Evolutionary conservation across 352 stramenopile species (phyloP).

Genomic region (Pilasporangium apinafurcum): DNA sequence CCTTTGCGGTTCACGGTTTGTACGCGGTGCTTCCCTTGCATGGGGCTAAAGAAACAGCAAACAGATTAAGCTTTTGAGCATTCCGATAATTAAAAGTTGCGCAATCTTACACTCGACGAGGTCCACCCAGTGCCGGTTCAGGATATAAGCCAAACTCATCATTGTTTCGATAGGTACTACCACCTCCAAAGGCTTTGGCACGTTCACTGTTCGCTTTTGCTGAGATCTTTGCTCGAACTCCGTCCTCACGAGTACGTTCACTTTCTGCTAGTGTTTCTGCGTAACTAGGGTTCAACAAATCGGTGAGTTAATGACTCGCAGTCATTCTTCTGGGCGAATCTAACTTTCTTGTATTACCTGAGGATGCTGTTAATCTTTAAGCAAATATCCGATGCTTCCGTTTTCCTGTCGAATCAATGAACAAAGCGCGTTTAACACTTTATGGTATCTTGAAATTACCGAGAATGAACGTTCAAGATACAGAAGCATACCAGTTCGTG

Average conservation of each 20-base stretch:
- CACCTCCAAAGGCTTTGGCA: slow-evolving; percentile 17
- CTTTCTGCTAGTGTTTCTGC: slow-evolving; percentile 48
- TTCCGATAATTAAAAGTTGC: neutral
- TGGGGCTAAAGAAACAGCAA: slow-evolving; percentile 5
- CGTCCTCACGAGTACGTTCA: slow-evolving; percentile 40
- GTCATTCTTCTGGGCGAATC: no score
- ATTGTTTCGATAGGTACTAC: slow-evolving; percentile 21
- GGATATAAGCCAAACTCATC: slow-evolving; percentile 44
- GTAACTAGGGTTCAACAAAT: slow-evolving; percentile 15
- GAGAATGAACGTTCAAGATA: neutral
- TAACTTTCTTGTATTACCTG: no score
- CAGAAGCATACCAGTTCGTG: slow-evolving; percentile 48
- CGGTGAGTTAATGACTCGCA: slow-evolving; percentile 1
- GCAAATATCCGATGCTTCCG: slow-evolving; percentile 48
- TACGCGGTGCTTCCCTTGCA: slow-evolving; percentile 31
- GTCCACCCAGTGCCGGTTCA: slow-evolving; percentile 15
- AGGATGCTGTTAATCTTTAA: slow-evolving; percentile 66
- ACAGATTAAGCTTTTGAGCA: neutral
- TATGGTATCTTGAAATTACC: no score
- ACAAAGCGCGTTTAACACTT: neutral
- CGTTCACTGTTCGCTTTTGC: slow-evolving; percentile 41
- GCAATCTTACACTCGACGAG: slow-evolving; percentile 39
- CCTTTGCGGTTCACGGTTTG: slow-evolving; percentile 50
- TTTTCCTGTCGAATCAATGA: slow-evolving; percentile 26
- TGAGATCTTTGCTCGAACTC: slow-evolving; percentile 47